phyloP scores from a whole-genome alignment of 116 monocot species.

The Zostera marina region DNA sequence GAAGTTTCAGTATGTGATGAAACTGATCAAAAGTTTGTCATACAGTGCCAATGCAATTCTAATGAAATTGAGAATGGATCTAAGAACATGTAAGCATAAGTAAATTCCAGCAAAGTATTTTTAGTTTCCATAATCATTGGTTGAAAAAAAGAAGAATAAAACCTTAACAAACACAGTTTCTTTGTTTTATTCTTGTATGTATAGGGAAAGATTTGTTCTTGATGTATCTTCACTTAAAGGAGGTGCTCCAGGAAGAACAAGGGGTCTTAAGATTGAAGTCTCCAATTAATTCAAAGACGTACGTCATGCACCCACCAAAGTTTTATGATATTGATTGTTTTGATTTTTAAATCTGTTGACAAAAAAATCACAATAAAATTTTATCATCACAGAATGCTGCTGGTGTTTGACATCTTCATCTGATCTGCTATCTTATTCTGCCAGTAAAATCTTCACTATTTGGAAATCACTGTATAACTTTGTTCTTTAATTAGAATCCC shows the following conservation, averaged over 20 bases:
- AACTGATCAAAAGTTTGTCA: conserved; percentile 22
- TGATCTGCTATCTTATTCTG: too few species aligned
- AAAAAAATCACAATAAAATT: too few species aligned
- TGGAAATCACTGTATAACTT: too few species aligned
- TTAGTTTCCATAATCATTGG: background rate
- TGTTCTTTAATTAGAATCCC: too few species aligned
- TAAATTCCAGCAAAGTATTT: too few species aligned
- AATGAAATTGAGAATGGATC: conserved; percentile 6
- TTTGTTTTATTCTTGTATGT: background rate
- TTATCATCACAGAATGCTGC: too few species aligned
- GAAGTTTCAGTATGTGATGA: conserved; percentile 11
- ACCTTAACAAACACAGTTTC: background rate
- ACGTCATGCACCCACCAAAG: too few species aligned
- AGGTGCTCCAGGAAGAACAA: conserved; percentile 56
- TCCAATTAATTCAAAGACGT: conserved; percentile 4
- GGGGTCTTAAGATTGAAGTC: conserved; percentile 21
- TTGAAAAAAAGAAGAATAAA: background rate
- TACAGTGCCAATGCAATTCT: conserved; percentile 11
- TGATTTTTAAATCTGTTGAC: too few species aligned
- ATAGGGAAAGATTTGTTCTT: conserved; percentile 23
- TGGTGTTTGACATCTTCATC: too few species aligned
- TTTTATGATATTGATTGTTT: conserved; percentile 37
- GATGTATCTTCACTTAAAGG: conserved; percentile 43
- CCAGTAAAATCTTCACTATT: too few species aligned
- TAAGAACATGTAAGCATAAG: conserved; percentile 21